Conservation (phyloP, 805 yeast genomes). For the Candida piceae region DNA sequence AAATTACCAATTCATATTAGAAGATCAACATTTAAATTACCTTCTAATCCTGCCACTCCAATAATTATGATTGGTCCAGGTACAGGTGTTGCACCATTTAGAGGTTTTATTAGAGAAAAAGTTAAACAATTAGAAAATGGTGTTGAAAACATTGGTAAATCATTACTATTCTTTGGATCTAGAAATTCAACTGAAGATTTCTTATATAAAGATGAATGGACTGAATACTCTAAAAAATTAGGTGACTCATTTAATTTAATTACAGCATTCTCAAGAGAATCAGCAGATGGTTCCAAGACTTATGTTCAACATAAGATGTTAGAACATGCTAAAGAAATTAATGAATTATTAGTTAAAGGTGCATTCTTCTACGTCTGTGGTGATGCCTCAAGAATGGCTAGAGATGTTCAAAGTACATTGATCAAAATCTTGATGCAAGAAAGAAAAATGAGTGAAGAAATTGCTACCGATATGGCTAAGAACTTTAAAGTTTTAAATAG, state of each 20-base stretch:
- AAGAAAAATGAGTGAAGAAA: slow-evolving; percentile 58
- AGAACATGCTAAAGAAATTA: slow-evolving; percentile 49
- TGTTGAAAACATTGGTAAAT: slow-evolving; percentile 59
- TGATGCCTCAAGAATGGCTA: slow-evolving; percentile 93
- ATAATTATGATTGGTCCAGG: slow-evolving; percentile 96
- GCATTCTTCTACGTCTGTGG: slow-evolving; percentile 96
- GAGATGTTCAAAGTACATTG: slow-evolving; percentile 77
- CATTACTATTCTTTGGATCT: slow-evolving; percentile 81
- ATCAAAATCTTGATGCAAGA: slow-evolving; percentile 55
- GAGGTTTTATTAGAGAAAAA: slow-evolving; percentile 91
- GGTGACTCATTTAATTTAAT: slow-evolving; percentile 63
- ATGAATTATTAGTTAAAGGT: slow-evolving; percentile 54
- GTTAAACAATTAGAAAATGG: slow-evolving; percentile 45
- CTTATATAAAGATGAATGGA: slow-evolving; percentile 88
- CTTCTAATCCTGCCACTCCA: slow-evolving; percentile 77
- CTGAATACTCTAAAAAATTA: slow-evolving; percentile 55
- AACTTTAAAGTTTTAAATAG: slow-evolving; percentile 76
- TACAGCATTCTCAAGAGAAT: slow-evolving; percentile 87
- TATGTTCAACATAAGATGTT: slow-evolving; percentile 81
- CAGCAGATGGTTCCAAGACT: slow-evolving; percentile 67
- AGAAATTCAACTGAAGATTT: slow-evolving; percentile 76
- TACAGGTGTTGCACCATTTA: slow-evolving; percentile 97
- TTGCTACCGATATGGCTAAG: slow-evolving; percentile 74
- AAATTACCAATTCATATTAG: slow-evolving; percentile 89
- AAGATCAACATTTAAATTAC: slow-evolving; percentile 91